These are phyloP conservation scores for Penicillium goetzii DNA, from an alignment of 495 filamentous ascomycete genomes.

Conservation along the genomic window DNA sequence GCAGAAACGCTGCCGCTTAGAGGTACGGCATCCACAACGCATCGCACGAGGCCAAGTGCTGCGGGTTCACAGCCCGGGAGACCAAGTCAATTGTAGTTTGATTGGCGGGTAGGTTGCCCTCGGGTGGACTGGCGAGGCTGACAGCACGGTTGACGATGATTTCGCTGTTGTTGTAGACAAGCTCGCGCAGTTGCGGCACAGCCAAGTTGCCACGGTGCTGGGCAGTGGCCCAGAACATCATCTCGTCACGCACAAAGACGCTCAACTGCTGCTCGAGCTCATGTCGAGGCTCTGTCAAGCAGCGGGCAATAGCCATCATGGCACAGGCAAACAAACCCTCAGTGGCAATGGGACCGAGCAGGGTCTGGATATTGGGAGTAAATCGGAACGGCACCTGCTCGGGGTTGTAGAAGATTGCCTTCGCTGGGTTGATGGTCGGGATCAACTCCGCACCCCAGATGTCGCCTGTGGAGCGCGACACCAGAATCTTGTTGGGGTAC, in stretches of 20 bases:
- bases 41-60: constrained; percentile 81
- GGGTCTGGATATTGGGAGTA: constrained; percentile 90
- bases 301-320: constrained; percentile 93
- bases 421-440: constrained; percentile 74
- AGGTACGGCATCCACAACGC: constrained; percentile 97
- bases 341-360: constrained; percentile 93
- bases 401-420: constrained; percentile 89
- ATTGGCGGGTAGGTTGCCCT: constrained; percentile 81
- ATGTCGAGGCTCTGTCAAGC: constrained; percentile 86
- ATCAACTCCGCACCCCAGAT: constrained; percentile 96
- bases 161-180: constrained; percentile 86
- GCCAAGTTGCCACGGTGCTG: constrained; percentile 69
- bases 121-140: constrained; percentile 68
- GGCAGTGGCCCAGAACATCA: constrained; percentile 94
- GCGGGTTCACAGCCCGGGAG: constrained; percentile 80
- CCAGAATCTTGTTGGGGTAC: constrained; percentile 91
- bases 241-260: constrained; percentile 95
- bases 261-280: constrained; percentile 91
- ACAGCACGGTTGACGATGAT: constrained; percentile 87
- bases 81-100: constrained; percentile 96
- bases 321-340: constrained; percentile 93
- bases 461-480: constrained; percentile 86
- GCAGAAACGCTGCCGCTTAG: constrained; percentile 45
- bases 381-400: constrained; percentile 96
- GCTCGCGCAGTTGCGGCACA: constrained; percentile 77